Conservation (phyloP, 805 yeast genomes). For the Ogataea sp. region DNA sequence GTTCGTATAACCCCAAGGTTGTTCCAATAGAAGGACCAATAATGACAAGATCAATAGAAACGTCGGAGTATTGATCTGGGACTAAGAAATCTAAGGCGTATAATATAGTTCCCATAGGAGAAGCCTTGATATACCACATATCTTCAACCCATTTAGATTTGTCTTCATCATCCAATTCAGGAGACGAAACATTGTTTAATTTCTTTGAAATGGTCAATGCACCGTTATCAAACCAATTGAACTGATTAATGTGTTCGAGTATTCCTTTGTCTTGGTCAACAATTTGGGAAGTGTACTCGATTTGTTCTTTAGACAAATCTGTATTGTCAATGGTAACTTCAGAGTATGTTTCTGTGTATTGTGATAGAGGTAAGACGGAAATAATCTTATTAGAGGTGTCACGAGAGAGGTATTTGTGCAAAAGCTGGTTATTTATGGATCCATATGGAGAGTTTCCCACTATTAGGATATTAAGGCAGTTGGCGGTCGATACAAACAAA, state of each 20-base stretch:
- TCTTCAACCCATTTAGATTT: slow-evolving; percentile 4
- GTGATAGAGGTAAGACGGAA: slow-evolving; percentile 15
- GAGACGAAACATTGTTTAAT: no score
- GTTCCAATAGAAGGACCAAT: slow-evolving; percentile 39
- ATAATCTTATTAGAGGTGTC: slow-evolving; percentile 11
- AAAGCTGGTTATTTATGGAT: slow-evolving; percentile 11
- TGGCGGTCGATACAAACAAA: background rate
- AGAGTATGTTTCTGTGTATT: background rate
- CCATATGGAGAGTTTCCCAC: slow-evolving; percentile 15
- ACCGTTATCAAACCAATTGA: slow-evolving; percentile 1
- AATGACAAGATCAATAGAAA: slow-evolving; percentile 34
- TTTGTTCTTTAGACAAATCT: slow-evolving; percentile 5
- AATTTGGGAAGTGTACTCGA: no score
- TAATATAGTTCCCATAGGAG: slow-evolving; percentile 35
- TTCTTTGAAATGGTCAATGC: no score
- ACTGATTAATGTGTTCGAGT: no score
- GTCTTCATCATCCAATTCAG: no score
- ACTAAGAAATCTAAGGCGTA: slow-evolving; percentile 35
- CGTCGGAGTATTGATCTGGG: slow-evolving; percentile 29
- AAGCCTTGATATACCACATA: slow-evolving; percentile 39
- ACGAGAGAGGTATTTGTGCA: slow-evolving; percentile 9
- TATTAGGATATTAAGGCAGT: slow-evolving; percentile 12
- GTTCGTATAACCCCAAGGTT: slow-evolving; percentile 29
- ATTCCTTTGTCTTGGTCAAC: no score
- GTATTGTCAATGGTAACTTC: slow-evolving; percentile 9